Conservation (phyloP, 176 grass and related monocot species). For the Lolium rigidum region DNA sequence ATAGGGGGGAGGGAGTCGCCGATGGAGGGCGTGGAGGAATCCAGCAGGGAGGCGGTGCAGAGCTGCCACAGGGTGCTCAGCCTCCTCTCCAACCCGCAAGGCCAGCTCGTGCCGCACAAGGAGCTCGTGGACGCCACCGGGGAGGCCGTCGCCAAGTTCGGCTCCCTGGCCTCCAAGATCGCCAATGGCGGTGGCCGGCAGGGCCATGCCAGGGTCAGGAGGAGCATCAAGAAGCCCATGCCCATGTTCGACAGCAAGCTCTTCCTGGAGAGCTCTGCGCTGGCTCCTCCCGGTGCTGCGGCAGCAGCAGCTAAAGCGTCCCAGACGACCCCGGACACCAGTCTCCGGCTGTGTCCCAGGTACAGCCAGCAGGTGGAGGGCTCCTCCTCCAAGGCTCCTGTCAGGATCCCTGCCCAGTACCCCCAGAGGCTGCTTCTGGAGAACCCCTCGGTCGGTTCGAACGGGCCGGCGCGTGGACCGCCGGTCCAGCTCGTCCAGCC, state of each 20-base stretch:
- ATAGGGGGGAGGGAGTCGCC: conserved; percentile 21
- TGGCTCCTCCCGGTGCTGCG: neutral
- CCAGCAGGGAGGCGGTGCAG: conserved; percentile 68
- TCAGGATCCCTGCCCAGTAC: conserved; percentile 65
- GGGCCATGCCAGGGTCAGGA: conserved; percentile 83
- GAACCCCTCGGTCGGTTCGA: conserved; percentile 37
- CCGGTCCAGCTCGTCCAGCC: conserved; percentile 51
- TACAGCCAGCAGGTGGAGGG: conserved; percentile 54
- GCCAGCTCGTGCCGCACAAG: conserved; percentile 56
- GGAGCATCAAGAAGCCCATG: conserved; percentile 68
- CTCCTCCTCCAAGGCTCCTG: conserved; percentile 52
- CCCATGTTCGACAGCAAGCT: conserved; percentile 66
- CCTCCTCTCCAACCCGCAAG: conserved; percentile 67
- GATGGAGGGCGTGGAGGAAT: conserved; percentile 80
- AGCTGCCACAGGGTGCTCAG: conserved; percentile 78
- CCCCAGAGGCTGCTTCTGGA: conserved; percentile 64
- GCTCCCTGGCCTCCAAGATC: conserved; percentile 60
- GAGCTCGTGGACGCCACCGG: conserved; percentile 66
- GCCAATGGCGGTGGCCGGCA: conserved; percentile 51
- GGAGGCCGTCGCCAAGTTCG: conserved; percentile 72
- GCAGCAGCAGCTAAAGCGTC: conserved; percentile 21
- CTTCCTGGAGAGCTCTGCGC: conserved; percentile 63
- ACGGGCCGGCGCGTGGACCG: neutral
- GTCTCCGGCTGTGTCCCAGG: conserved; percentile 73
- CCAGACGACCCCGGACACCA: conserved; percentile 35